Conservation (phyloP, 352 stramenopile genomes). For the Aphanomyces stellatus region DNA sequence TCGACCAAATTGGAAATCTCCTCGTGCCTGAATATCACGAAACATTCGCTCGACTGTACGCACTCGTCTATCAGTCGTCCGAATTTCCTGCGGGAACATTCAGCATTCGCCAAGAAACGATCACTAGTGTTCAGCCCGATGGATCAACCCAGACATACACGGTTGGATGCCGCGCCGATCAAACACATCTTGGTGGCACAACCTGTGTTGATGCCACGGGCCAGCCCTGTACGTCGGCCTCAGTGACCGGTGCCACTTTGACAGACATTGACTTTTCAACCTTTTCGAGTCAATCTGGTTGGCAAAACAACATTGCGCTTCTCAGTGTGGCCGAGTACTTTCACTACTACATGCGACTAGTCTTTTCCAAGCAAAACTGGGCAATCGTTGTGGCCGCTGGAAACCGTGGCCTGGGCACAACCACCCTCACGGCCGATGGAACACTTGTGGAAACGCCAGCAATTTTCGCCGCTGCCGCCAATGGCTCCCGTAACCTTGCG, state of each 20-base stretch:
- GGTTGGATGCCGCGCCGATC: background rate
- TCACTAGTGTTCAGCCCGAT: background rate
- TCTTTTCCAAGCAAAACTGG: background rate
- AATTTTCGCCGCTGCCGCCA: background rate
- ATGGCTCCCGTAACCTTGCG: background rate
- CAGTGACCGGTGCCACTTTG: too few species aligned
- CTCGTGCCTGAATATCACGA: constrained; percentile 28
- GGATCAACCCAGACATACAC: background rate
- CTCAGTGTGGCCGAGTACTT: background rate
- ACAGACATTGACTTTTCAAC: too few species aligned
- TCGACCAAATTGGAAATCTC: constrained; percentile 27
- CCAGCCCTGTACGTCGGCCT: background rate
- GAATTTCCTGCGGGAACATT: constrained; percentile 26
- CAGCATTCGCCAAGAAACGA: background rate
- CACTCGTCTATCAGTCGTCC: constrained; percentile 27
- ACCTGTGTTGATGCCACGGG: background rate
- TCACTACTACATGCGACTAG: background rate
- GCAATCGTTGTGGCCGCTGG: background rate
- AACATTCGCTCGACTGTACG: constrained; percentile 26
- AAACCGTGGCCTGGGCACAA: background rate
- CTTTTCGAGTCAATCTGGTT: background rate
- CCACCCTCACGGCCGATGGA: background rate
- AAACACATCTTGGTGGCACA: background rate
- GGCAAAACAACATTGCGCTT: background rate
- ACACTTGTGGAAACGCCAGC: background rate